Evolutionary conservation across 2,329 filamentous ascomycete genomes (phyloP).

Genomic region (Sarocladium oryzae): DNA sequence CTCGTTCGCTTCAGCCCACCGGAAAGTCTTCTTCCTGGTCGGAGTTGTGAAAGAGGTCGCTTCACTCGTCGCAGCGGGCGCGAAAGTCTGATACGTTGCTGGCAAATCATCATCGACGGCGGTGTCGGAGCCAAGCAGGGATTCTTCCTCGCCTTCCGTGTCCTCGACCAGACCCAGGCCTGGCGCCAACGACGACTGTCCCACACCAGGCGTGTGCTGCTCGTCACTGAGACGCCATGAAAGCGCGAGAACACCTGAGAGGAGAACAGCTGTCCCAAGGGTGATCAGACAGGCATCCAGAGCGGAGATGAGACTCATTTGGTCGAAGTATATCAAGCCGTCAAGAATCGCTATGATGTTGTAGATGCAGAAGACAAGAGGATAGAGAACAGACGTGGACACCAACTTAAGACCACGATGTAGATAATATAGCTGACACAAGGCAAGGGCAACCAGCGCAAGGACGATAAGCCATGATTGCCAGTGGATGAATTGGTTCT

Average conservation of each 20-base stretch:
- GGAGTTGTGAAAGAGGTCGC: constrained; percentile 29
- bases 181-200: constrained; percentile 68
- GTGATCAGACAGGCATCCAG: constrained; percentile 76
- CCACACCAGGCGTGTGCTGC: constrained; percentile 52
- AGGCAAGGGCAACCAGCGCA: constrained; percentile 70
- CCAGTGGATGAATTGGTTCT: constrained; percentile 93
- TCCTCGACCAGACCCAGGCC: constrained; percentile 77
- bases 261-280: constrained; percentile 76
- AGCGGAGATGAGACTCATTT: constrained; percentile 70
- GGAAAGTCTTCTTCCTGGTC: constrained; percentile 40
- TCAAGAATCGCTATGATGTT: constrained; percentile 98
- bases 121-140: constrained; percentile 43
- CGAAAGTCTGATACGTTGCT: constrained; percentile 42
- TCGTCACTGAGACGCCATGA: constrained; percentile 90
- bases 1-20: constrained; percentile 64
- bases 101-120: constrained; percentile 35
- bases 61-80: constrained; percentile 27
- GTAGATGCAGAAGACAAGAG: constrained; percentile 96
- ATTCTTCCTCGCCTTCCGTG: constrained; percentile 53
- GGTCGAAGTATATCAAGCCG: constrained; percentile 92
- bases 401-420: constrained; percentile 90
- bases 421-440: constrained; percentile 91
- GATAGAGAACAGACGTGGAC: constrained; percentile 92
- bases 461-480: constrained; percentile 89
- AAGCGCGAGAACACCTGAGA: constrained; percentile 81